These are phyloP conservation scores for Ilyonectria robusta DNA, from an alignment of 2,329 filamentous ascomycete species.

Conservation along the genomic window DNA sequence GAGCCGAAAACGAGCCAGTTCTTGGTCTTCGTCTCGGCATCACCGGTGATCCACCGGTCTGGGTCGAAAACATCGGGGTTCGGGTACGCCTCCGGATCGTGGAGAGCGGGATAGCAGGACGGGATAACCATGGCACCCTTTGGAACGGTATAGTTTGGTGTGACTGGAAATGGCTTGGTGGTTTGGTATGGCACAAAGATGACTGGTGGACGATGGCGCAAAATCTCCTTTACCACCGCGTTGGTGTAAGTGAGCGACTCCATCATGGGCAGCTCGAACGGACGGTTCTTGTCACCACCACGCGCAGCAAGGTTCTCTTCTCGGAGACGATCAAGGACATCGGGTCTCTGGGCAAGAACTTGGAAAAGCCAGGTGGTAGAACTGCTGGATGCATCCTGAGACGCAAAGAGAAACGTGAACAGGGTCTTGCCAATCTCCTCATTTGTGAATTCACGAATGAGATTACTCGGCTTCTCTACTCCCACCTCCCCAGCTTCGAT, in stretches of 20 bases:
- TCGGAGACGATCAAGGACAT: constrained; percentile 61
- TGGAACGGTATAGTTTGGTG: constrained; percentile 62
- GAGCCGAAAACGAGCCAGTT: constrained; percentile 70
- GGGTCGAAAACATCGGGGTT: constrained; percentile 64
- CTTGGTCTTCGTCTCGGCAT: constrained; percentile 64
- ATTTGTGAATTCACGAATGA: constrained; percentile 66
- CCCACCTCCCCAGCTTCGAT: constrained; percentile 69
- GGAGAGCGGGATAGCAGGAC: constrained; percentile 66
- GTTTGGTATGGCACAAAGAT: constrained; percentile 69
- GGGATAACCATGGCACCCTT: constrained; percentile 65
- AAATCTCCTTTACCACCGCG: constrained; percentile 67
- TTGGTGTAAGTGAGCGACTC: constrained; percentile 66
- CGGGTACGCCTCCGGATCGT: constrained; percentile 63
- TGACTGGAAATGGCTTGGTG: constrained; percentile 63
- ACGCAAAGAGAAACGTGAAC: constrained; percentile 68
- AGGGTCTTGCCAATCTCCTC: constrained; percentile 65
- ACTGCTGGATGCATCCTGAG: constrained; percentile 67
- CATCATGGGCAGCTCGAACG: constrained; percentile 61
- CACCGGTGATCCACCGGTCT: constrained; percentile 66
- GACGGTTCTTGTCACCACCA: constrained; percentile 56
- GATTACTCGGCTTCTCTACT: constrained; percentile 59
- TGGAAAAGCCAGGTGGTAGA: constrained; percentile 69
- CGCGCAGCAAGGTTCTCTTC: constrained; percentile 62
- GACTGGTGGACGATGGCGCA: constrained; percentile 66
- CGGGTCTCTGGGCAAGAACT: constrained; percentile 64